These are phyloP conservation scores for Lachnum nothofagi DNA, from an alignment of 2,329 filamentous ascomycete genomes.

Conservation along the genomic window DNA sequence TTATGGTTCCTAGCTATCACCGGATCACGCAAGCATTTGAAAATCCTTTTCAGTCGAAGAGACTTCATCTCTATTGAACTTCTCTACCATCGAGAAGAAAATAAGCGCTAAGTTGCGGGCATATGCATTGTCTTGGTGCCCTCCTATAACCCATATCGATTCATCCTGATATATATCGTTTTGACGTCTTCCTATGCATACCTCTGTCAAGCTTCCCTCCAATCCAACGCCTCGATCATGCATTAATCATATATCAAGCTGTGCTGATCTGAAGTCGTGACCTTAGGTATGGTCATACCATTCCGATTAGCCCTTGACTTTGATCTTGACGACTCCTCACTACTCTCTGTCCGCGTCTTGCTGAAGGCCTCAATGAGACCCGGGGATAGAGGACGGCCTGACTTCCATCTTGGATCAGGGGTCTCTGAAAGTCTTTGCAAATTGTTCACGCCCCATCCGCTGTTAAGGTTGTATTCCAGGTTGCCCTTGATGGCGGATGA, in stretches of 20 bases:
- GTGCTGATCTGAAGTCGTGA: background rate
- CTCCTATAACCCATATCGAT: too few species aligned
- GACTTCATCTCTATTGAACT: too few species aligned
- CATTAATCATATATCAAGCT: background rate
- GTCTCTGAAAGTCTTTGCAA: background rate
- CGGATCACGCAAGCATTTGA: too few species aligned
- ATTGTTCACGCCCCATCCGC: background rate
- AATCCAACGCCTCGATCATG: too few species aligned
- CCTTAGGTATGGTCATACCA: background rate
- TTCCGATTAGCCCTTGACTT: background rate
- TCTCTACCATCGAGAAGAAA: too few species aligned
- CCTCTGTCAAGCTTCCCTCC: too few species aligned
- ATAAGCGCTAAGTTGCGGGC: too few species aligned
- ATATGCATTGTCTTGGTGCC: too few species aligned
- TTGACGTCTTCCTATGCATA: too few species aligned
- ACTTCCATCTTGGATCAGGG: background rate
- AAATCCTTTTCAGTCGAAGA: too few species aligned
- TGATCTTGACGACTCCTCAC: background rate
- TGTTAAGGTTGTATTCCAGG: background rate
- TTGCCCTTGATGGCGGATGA: background rate
- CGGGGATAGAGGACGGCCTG: background rate
- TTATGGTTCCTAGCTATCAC: too few species aligned
- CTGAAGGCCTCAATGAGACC: background rate
- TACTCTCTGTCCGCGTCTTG: background rate
- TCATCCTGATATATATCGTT: too few species aligned